Evolutionary conservation across 805 yeast species (phyloP).

Genomic region (Wickerhamiella kurtzmanii): DNA sequence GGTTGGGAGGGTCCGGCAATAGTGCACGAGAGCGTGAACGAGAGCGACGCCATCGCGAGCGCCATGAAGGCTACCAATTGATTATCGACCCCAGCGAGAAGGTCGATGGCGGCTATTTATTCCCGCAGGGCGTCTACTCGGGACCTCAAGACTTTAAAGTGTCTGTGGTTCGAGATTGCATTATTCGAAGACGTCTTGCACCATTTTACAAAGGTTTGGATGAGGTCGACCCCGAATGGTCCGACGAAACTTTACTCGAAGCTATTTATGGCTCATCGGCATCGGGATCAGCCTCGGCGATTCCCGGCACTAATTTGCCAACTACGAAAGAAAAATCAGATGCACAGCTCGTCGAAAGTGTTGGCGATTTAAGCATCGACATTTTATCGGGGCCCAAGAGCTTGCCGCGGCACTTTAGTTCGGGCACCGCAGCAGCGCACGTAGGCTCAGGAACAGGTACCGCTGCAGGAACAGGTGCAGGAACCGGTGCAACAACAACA

Average conservation of each 20-base stretch:
- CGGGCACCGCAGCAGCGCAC: not conserved
- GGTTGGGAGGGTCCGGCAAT: not conserved
- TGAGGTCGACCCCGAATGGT: conserved; percentile 61
- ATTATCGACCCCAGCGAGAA: conserved; percentile 34
- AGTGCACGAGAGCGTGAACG: conserved; percentile 1
- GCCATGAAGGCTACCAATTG: conserved; percentile 14
- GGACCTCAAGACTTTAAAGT: conserved; percentile 63
- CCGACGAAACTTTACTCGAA: conserved; percentile 49
- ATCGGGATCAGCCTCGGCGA: not conserved
- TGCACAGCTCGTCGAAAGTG: not conserved
- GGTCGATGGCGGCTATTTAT: conserved; percentile 90
- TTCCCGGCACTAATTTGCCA: not conserved
- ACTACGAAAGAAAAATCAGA: not conserved
- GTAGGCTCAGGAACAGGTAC: not conserved
- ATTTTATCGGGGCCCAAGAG: not conserved
- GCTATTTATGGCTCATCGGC: conserved; percentile 17
- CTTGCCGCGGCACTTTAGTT: not conserved
- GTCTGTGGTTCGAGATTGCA: conserved; percentile 54
- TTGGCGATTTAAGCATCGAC: not conserved
- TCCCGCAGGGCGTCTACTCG: conserved; percentile 81
- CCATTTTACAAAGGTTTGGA: conserved; percentile 87
- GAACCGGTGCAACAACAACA: not conserved
- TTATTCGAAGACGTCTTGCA: conserved; percentile 59
- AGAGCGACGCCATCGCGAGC: conserved; percentile 9
- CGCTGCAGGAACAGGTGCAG: not conserved